A percentile compares a stretch with the other conserved stretches of the same genome.
These are phyloP conservation scores for Exsudoporus floridanus DNA, from an alignment of 1,284 basidiomycete species.

Conservation along the genomic window DNA sequence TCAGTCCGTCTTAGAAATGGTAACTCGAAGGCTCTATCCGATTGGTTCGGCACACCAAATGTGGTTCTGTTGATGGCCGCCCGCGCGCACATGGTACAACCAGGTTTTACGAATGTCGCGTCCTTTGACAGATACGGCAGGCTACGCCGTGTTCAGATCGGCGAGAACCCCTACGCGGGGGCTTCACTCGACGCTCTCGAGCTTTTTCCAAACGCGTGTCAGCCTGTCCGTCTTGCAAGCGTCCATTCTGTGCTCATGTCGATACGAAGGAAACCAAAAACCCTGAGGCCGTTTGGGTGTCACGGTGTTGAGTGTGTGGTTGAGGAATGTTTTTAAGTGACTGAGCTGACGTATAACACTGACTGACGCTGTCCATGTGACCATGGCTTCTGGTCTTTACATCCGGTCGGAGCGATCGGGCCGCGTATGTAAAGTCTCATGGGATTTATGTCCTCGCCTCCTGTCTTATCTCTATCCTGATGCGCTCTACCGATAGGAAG, in stretches of 20 bases:
- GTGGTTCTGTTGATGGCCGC: not conserved
- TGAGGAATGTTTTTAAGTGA: conserved; percentile 8
- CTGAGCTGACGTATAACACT: conserved; percentile 1
- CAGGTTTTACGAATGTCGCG: not conserved
- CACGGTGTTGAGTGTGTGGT: not conserved
- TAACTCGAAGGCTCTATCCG: not conserved
- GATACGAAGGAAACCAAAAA: not conserved
- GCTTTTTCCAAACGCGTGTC: no score
- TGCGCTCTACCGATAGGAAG: conserved; percentile 4
- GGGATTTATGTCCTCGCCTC: not conserved
- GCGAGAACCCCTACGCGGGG: not conserved
- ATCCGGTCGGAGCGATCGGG: no score
- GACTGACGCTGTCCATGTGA: not conserved
- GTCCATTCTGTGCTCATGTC: not conserved
- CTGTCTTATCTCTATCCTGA: conserved; percentile 1
- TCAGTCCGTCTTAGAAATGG: not conserved
- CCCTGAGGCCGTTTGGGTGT: not conserved
- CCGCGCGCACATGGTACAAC: not conserved
- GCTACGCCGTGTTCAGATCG: not conserved
- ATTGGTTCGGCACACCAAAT: conserved; percentile 3
- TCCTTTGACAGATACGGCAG: no score
- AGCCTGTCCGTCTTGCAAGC: not conserved
- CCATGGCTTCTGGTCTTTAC: not conserved
- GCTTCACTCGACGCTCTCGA: no score
- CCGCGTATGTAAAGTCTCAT: no score